Evolutionary conservation across 352 stramenopile genomes (phyloP).

Genomic region (Phytophthora sp.): DNA sequence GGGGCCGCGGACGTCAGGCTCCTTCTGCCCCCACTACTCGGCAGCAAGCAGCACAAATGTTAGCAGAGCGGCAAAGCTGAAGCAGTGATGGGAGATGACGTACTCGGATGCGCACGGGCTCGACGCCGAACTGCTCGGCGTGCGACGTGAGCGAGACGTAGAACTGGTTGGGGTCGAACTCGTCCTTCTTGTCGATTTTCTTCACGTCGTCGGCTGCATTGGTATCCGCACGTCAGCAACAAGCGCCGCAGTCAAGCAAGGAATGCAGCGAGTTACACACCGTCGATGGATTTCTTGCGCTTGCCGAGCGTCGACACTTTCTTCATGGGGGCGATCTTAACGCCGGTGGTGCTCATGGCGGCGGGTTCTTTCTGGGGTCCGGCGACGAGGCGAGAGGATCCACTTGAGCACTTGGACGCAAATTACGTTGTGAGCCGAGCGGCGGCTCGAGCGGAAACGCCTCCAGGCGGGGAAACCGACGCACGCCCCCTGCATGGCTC

Average conservation of each 20-base stretch:
- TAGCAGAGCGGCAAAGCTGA: background rate
- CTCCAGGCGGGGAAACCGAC: slow-evolving; percentile 20
- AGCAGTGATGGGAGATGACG: slow-evolving; percentile 7
- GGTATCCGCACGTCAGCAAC: slow-evolving; percentile 9
- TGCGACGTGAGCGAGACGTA: slow-evolving; percentile 90
- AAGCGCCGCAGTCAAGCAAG: background rate
- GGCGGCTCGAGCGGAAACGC: slow-evolving; percentile 8
- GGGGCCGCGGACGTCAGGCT: slow-evolving; percentile 91
- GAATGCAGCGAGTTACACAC: slow-evolving; percentile 27
- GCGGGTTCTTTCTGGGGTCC: slow-evolving; percentile 2
- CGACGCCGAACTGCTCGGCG: slow-evolving; percentile 86
- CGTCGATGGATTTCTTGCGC: slow-evolving; percentile 89
- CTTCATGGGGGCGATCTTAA: slow-evolving; percentile 58
- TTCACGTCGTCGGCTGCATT: slow-evolving; percentile 79
- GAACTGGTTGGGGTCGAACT: slow-evolving; percentile 88
- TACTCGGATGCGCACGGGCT: slow-evolving; percentile 87
- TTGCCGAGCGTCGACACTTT: slow-evolving; percentile 88
- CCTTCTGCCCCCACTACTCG: slow-evolving; percentile 92
- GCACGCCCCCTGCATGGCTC: slow-evolving; percentile 17
- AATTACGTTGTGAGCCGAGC: slow-evolving; percentile 44
- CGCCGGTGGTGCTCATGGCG: slow-evolving; percentile 16
- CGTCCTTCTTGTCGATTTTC: slow-evolving; percentile 82
- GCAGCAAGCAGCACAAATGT: slow-evolving; percentile 7
- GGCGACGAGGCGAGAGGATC: slow-evolving; percentile 1
- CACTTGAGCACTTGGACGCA: slow-evolving; percentile 41